Evolutionary conservation across 176 grass and related monocot genomes (phyloP).

Genomic region (Juncus effusus): DNA sequence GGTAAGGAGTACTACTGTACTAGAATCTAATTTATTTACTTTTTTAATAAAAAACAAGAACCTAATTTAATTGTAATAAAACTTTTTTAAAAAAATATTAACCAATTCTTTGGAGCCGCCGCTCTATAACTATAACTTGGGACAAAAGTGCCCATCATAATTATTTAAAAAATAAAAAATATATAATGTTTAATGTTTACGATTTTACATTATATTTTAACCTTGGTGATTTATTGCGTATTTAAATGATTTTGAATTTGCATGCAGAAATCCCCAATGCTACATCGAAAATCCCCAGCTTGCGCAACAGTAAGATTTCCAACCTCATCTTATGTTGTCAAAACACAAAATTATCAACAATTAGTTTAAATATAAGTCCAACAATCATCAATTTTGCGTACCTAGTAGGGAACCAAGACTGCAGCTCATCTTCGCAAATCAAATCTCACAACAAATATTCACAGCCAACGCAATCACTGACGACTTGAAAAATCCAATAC

Average conservation of each 20-base stretch:
- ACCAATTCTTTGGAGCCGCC: background rate
- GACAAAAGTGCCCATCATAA: background rate
- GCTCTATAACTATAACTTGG: too few species aligned
- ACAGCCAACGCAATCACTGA: conserved; percentile 67
- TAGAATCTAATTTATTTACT: too few species aligned
- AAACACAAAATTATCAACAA: background rate
- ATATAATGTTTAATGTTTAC: background rate
- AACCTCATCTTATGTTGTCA: conserved; percentile 10
- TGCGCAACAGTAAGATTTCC: conserved; percentile 4
- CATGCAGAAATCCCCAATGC: conserved; percentile 18
- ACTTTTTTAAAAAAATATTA: background rate
- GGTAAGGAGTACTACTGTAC: conserved; percentile 34
- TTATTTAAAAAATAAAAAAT: background rate
- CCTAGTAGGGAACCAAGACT: conserved; percentile 29
- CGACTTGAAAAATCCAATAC: conserved; percentile 37
- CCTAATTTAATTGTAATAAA: conserved; percentile 1
- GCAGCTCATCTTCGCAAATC: conserved; percentile 58
- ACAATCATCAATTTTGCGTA: conserved; percentile 12
- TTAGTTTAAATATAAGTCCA: background rate
- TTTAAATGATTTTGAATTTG: conserved; percentile 1
- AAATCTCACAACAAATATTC: conserved; percentile 66
- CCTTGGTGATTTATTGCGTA: background rate
- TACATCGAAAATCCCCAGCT: conserved; percentile 9
- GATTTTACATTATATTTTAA: conserved; percentile 13
- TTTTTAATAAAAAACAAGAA: conserved; percentile 1